Percentiles rank a stretch among this genome's conserved stretches.
Conservation (phyloP, 768 basidiomycete genomes). For the Tephrocybe sp. region DNA sequence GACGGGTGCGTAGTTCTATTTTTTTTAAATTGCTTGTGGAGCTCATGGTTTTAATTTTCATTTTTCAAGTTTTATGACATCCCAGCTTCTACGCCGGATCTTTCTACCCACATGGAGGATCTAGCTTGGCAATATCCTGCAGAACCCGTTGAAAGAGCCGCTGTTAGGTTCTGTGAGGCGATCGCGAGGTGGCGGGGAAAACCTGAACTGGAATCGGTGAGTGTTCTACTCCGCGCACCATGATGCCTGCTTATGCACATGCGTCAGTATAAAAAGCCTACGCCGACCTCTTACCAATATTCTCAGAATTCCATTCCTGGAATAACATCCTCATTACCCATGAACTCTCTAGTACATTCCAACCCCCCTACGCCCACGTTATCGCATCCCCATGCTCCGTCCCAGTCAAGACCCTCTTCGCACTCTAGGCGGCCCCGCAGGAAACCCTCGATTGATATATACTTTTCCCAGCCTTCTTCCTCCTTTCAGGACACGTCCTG, state of each 20-base stretch:
- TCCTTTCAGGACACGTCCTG: constrained; percentile 16
- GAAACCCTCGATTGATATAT: constrained; percentile 45
- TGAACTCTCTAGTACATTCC: constrained; percentile 69
- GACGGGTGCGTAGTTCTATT: constrained; percentile 48
- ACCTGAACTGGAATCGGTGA: constrained; percentile 78
- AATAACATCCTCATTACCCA: constrained; percentile 41
- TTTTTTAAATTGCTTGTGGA: neutral
- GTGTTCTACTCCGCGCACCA: constrained; percentile 17
- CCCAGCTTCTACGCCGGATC: constrained; percentile 65
- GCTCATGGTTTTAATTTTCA: constrained; percentile 2
- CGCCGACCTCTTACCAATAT: constrained; percentile 27
- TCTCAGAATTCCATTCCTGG: constrained; percentile 26
- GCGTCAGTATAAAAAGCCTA: constrained; percentile 52
- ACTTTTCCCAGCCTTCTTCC: constrained; percentile 34
- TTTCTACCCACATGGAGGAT: constrained; percentile 78
- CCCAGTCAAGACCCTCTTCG: constrained; percentile 3
- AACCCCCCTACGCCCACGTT: constrained; percentile 58
- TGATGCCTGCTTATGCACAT: constrained; percentile 25
- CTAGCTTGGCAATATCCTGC: constrained; percentile 79
- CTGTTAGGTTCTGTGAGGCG: constrained; percentile 78
- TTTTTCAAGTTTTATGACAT: constrained; percentile 74
- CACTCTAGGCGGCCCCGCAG: constrained; percentile 13
- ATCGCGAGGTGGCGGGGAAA: constrained; percentile 81
- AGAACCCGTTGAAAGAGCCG: constrained; percentile 77
- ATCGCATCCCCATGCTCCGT: constrained; percentile 20